These are phyloP conservation scores for Aegilops speltoides DNA, from an alignment of 176 grass and related monocot species.

Conservation along the genomic window DNA sequence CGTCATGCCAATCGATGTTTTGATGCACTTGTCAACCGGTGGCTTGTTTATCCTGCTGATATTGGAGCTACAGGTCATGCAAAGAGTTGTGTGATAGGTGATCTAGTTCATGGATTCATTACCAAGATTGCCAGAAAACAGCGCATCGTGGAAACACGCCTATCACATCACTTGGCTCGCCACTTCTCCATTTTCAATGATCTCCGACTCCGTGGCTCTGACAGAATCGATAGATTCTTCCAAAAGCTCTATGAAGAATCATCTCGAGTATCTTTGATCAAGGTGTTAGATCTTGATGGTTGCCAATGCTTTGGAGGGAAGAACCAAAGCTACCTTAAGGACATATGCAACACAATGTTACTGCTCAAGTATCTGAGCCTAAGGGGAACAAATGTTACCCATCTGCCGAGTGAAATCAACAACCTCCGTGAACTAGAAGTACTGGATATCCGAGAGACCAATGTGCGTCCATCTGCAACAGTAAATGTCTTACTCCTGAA, in stretches of 20 bases:
- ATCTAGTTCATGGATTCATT: too few species aligned
- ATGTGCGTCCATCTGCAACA: background rate
- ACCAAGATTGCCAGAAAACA: too few species aligned
- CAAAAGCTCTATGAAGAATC: too few species aligned
- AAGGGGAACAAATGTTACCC: background rate
- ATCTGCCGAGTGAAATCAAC: constrained; percentile 17
- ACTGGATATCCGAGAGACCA: constrained; percentile 31
- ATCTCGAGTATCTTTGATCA: background rate
- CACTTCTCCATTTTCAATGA: too few species aligned
- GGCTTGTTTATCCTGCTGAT: background rate
- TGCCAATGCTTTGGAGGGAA: background rate
- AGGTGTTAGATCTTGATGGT: constrained; percentile 9
- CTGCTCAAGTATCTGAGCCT: constrained; percentile 26
- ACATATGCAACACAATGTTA: background rate
- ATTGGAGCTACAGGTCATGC: too few species aligned
- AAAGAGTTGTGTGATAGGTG: too few species aligned
- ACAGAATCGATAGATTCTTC: too few species aligned
- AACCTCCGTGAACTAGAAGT: constrained; percentile 21
- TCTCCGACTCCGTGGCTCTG: too few species aligned
- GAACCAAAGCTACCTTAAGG: background rate
- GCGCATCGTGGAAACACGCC: too few species aligned
- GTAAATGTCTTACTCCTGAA: background rate
- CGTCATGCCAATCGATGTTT: background rate
- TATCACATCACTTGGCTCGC: too few species aligned
- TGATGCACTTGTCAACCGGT: background rate